Base-by-base conservation (phyloP, 2,329 filamentous ascomycete genomes). In the Aurifilum marmelostoma region DNA sequence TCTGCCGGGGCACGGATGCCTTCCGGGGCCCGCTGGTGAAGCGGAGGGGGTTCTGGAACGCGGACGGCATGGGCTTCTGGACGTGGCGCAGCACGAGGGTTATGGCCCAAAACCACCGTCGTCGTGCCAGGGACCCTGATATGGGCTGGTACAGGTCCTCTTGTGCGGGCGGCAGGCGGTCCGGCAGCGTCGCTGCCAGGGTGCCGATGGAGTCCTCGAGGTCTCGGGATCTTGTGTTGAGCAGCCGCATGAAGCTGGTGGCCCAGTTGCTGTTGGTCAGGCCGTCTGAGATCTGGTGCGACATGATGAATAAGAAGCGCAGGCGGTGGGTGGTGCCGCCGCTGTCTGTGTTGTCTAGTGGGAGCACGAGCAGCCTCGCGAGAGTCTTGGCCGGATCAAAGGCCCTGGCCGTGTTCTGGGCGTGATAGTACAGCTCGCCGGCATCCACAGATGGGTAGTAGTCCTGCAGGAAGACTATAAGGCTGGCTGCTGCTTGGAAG, bases 71-170 rank as follows among this genome's bases (percentile, higher is more conserved):
- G n/a, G 73, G 71, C 67, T 71, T 72, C 54, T 71, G 71, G 3
- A 73, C 72, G 43, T 74, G 73, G 6, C 74, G 72, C 2, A 75
- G 71, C 1, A 74, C 63, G n/a, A 74, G 66, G 0, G 74, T 74
- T 18, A 75, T 70, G 7, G 70, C 71, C 74, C 74, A 75, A 66
- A 73, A 75, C 74, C 74, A 75, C 12, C 74, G 69, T 12, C 61
- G 67, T 21, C 69, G 71, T 18, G 74, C 74, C 56, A 50, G 68
- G 18, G 74, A 72, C 0, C 71, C 61, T 9, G 70, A 60, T 16
- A 75, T 70, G 0, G 71, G 72, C 7, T 66, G 67, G 32, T 75
- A 75, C 7, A 75, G 47, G 47, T 75, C 74, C 61, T 75, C 74
- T 63, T 75, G 74, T 0, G 74, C 69, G 6, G 70, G 68, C 0